phyloP scores from a whole-genome alignment of 73 alveolate genomes.

The Effrenium voratum region DNA sequence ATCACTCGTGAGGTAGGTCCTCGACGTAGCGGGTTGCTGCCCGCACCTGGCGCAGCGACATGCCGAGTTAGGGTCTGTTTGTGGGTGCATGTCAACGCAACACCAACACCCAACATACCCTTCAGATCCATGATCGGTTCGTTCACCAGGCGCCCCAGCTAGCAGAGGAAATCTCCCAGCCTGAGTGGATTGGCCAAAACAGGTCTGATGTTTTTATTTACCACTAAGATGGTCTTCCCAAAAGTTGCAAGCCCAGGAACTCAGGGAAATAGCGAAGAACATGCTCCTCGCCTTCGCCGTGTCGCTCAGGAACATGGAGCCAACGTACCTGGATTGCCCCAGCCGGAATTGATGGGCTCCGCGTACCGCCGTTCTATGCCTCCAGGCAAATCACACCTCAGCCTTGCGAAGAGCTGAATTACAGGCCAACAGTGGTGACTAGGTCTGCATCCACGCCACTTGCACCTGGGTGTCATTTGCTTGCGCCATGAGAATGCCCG shows the following conservation, averaged over 20 bases:
- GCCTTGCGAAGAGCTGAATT: too few relatives aligned
- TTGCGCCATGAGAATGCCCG: too few relatives aligned
- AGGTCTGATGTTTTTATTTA: too few relatives aligned
- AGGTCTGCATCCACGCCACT: too few relatives aligned
- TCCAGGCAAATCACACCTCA: too few relatives aligned
- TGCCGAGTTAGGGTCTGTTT: not conserved
- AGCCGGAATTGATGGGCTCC: not conserved
- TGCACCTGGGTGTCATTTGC: too few relatives aligned
- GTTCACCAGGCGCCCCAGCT: not conserved
- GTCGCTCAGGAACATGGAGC: conserved; percentile 91
- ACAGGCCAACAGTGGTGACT: too few relatives aligned
- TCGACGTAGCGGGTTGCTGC: conserved; percentile 60
- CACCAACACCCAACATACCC: not conserved
- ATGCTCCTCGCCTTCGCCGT: conserved; percentile 61
- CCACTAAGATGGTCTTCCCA: not conserved
- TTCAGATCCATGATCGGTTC: not conserved
- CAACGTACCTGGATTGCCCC: conserved; percentile 59
- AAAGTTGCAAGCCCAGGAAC: not conserved
- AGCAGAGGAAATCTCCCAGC: too few relatives aligned
- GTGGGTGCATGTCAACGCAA: not conserved
- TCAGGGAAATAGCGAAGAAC: too few relatives aligned
- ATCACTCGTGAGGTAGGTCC: too few relatives aligned
- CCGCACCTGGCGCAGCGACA: conserved; percentile 35
- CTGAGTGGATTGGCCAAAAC: too few relatives aligned
- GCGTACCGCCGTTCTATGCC: not conserved